A percentile compares a stretch with the other conserved stretches of the same genome.
Conservation (phyloP, 2,329 filamentous ascomycete genomes). For the Cadophora sp. region DNA sequence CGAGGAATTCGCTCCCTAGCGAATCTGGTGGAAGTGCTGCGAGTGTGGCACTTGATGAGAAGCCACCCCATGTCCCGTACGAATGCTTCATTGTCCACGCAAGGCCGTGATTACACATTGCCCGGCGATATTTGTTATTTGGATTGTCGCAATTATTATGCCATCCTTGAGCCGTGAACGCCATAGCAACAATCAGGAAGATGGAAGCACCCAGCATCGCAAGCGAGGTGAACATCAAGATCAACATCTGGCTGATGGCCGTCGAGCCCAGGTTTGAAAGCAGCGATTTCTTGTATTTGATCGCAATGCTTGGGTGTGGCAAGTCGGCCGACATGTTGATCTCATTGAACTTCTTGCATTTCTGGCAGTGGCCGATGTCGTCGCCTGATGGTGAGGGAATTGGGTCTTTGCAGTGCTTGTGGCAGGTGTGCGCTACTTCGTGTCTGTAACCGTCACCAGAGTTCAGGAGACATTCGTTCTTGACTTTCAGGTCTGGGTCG, state of each 20-base stretch:
- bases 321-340: slow-evolving; percentile 34
- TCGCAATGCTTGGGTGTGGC: slow-evolving; percentile 36
- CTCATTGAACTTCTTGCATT: slow-evolving; percentile 36
- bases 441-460: slow-evolving; percentile 35
- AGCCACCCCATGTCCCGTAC: slow-evolving; percentile 34
- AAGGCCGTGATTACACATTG: slow-evolving; percentile 10
- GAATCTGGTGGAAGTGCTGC: slow-evolving; percentile 25
- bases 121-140: accelerated
- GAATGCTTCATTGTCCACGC: slow-evolving; percentile 1
- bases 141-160: not conserved
- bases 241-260: slow-evolving; percentile 34
- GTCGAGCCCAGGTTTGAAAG: slow-evolving; percentile 34
- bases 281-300: slow-evolving; percentile 36
- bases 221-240: slow-evolving; percentile 31
- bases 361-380: slow-evolving; percentile 36
- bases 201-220: slow-evolving; percentile 29
- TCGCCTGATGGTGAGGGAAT: slow-evolving; percentile 29
- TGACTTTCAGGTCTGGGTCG: slow-evolving; percentile 32
- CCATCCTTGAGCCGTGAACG: not conserved
- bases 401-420: slow-evolving; percentile 36
- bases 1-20: slow-evolving; percentile 28
- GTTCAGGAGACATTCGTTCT: slow-evolving; percentile 37
- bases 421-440: slow-evolving; percentile 30
- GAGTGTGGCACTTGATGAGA: slow-evolving; percentile 29
- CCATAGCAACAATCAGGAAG: slow-evolving; percentile 24